phyloP scores from a whole-genome alignment of 2,329 filamentous ascomycete species.

The Trichoderma lentiforme region DNA sequence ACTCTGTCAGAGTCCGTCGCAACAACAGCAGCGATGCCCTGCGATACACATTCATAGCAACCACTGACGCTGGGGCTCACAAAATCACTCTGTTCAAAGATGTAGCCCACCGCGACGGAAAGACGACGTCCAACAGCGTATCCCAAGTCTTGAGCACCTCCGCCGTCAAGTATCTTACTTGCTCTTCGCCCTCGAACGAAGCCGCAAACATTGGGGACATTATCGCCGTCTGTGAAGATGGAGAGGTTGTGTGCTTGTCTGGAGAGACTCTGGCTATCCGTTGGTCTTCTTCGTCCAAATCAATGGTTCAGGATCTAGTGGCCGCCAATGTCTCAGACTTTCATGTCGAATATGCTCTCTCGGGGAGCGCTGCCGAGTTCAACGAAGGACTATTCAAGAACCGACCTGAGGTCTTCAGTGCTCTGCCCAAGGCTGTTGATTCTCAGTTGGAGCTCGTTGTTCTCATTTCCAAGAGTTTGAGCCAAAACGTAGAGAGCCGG shows the following conservation, averaged over 20 bases:
- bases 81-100: constrained; percentile 61
- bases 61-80: constrained; percentile 44
- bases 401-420: constrained; percentile 48
- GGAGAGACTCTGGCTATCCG: constrained; percentile 44
- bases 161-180: constrained; percentile 35
- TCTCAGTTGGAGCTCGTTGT: constrained; percentile 52
- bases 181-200: constrained; percentile 28
- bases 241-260: constrained; percentile 59
- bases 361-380: constrained; percentile 46
- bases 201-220: constrained; percentile 37
- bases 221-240: constrained; percentile 57
- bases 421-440: constrained; percentile 48
- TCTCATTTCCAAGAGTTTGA: constrained; percentile 43
- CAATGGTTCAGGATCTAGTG: constrained; percentile 35
- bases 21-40: constrained; percentile 46
- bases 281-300: constrained; percentile 35
- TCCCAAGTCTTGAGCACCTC: constrained; percentile 42
- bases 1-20: constrained; percentile 54
- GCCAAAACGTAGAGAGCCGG: constrained; percentile 29
- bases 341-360: constrained; percentile 49
- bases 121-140: constrained; percentile 49
- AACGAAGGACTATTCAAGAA: constrained; percentile 54
- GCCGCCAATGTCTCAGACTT: constrained; percentile 35
- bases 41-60: constrained; percentile 61
- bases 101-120: constrained; percentile 47